These are phyloP conservation scores for Amanita inopinata DNA, from an alignment of 768 basidiomycete species.

Conservation along the genomic window DNA sequence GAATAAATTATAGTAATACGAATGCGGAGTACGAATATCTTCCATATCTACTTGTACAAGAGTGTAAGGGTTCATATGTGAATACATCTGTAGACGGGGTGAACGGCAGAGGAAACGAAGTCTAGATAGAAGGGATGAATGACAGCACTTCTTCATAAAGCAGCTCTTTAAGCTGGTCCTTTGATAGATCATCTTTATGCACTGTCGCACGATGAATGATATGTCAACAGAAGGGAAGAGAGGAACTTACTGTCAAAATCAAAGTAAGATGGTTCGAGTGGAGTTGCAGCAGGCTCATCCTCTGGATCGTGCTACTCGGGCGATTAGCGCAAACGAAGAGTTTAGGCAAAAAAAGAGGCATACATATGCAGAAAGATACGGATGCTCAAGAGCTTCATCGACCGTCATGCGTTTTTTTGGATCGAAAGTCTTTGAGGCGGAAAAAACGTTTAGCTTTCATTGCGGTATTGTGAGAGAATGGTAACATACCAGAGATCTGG, in stretches of 20 bases:
- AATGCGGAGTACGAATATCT: neutral
- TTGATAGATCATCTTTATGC: constrained; percentile 4
- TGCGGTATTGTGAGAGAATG: constrained; percentile 13
- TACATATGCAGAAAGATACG: constrained; percentile 73
- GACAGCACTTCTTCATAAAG: constrained; percentile 8
- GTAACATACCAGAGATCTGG: constrained; percentile 51
- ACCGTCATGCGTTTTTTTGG: constrained; percentile 80
- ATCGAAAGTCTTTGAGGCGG: constrained; percentile 58
- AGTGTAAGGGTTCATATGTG: neutral
- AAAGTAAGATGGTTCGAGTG: constrained; percentile 80
- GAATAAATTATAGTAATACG: neutral
- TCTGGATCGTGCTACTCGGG: constrained; percentile 88
- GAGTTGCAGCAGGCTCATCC: constrained; percentile 78
- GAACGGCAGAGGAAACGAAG: neutral
- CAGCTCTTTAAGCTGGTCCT: constrained; percentile 14
- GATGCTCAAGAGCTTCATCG: constrained; percentile 74
- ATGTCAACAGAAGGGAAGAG: neutral
- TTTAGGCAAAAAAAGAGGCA: constrained; percentile 3
- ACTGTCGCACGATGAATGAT: neutral
- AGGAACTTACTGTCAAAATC: constrained; percentile 69
- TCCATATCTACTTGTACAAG: neutral
- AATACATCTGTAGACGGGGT: neutral
- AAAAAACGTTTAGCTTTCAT: constrained; percentile 2
- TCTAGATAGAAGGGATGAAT: constrained; percentile 44
- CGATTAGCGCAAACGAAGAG: constrained; percentile 7